Conservation (phyloP, 371 early-diverging fungal genomes). For the Nematocida ironsii region DNA sequence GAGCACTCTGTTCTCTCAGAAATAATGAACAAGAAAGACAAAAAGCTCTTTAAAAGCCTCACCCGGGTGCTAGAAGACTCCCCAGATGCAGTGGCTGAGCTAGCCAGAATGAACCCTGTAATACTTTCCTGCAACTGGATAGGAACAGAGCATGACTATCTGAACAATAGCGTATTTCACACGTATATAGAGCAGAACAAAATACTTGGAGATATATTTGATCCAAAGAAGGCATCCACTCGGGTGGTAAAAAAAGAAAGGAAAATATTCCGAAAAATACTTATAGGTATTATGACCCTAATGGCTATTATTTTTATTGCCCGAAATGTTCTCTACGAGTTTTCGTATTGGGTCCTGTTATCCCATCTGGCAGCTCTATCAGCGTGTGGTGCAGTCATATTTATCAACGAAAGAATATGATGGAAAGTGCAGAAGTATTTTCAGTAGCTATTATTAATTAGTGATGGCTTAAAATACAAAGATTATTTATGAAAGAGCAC, state of each 20-base stretch:
- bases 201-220: constrained; percentile 7
- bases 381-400: not conserved
- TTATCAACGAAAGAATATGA: not conserved
- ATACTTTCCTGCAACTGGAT: constrained; percentile 24
- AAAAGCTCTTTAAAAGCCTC: not conserved
- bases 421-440: not conserved
- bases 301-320: constrained; percentile 1
- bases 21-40: not conserved
- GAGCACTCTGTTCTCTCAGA: not conserved
- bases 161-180: constrained; percentile 48
- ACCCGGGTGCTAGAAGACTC: constrained; percentile 8
- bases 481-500: no score
- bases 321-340: not conserved
- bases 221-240: constrained; percentile 11
- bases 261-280: not conserved
- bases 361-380: not conserved
- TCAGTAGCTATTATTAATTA: not conserved
- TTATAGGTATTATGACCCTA: not conserved
- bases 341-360: not conserved
- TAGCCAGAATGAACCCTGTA: constrained; percentile 1
- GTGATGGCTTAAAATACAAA: no score
- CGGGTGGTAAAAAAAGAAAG: constrained; percentile 19
- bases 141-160: constrained; percentile 45
- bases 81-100: constrained; percentile 7
- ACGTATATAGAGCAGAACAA: constrained; percentile 32